Evolutionary conservation across 768 basidiomycete genomes (phyloP).

Genomic region (Paxillus ammoniavirescens): DNA sequence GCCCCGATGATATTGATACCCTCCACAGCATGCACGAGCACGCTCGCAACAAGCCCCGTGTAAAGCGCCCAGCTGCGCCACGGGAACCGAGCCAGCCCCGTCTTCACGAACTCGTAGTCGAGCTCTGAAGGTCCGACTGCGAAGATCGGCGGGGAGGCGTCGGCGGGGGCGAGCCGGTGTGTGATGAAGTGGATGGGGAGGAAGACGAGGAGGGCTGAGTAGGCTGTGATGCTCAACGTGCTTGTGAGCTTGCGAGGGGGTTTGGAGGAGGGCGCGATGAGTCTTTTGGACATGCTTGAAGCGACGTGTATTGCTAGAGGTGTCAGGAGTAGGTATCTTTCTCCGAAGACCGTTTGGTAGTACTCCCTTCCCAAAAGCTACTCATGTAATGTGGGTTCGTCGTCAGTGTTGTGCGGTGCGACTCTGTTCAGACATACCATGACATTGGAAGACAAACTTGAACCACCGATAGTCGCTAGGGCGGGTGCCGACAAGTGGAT

Average conservation of each 20-base stretch:
- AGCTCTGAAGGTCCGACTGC: conserved; percentile 72
- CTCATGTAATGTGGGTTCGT: too few species aligned
- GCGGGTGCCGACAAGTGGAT: conserved; percentile 80
- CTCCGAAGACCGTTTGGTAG: conserved; percentile 72
- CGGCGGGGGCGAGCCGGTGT: conserved; percentile 58
- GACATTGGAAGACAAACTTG: conserved; percentile 61
- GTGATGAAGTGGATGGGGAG: conserved; percentile 69
- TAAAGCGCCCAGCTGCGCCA: conserved; percentile 62
- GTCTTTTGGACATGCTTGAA: conserved; percentile 57
- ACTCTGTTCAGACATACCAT: conserved; percentile 52
- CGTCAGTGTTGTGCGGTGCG: neutral
- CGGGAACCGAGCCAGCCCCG: conserved; percentile 62
- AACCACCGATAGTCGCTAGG: conserved; percentile 69
- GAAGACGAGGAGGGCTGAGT: conserved; percentile 52
- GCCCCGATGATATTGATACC: conserved; percentile 56
- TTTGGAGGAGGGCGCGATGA: conserved; percentile 41
- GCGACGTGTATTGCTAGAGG: conserved; percentile 67
- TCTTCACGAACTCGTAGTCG: conserved; percentile 82
- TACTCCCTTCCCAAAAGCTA: conserved; percentile 84
- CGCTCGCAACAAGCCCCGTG: conserved; percentile 53
- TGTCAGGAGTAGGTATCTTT: conserved; percentile 62
- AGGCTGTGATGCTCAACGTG: conserved; percentile 60
- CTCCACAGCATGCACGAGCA: conserved; percentile 60
- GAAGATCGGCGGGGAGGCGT: conserved; percentile 36
- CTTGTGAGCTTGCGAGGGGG: conserved; percentile 37